These are phyloP conservation scores for Starmerella roubikii DNA, from an alignment of 805 yeast genomes.

Conservation along the genomic window DNA sequence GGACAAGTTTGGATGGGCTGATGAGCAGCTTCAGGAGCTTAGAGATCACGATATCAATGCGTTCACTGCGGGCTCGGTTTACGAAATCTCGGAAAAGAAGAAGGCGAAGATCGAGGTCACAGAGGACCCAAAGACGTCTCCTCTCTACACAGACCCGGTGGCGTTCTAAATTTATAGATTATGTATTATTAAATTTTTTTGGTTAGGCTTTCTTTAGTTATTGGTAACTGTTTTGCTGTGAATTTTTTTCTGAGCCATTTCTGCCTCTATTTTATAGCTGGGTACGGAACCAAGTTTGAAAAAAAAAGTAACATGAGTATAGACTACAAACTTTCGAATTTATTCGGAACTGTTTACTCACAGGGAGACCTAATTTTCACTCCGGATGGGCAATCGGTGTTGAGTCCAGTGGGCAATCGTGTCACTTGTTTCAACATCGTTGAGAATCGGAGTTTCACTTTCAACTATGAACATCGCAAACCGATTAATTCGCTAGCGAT, in stretches of 20 bases:
- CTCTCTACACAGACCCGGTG: slow-evolving; percentile 15
- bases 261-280: neutral
- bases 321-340: slow-evolving; percentile 53
- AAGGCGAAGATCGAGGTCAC: slow-evolving; percentile 16
- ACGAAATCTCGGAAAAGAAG: slow-evolving; percentile 28
- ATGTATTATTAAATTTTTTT: too few species aligned
- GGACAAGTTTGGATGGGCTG: slow-evolving; percentile 75
- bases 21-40: slow-evolving; percentile 42
- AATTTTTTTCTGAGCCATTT: neutral
- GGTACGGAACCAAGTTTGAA: neutral
- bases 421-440: slow-evolving; percentile 78
- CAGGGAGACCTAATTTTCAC: slow-evolving; percentile 84
- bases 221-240: neutral
- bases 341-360: slow-evolving; percentile 86
- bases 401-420: slow-evolving; percentile 91
- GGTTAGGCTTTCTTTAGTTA: too few species aligned
- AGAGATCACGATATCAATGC: slow-evolving; percentile 40
- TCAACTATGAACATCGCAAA: slow-evolving; percentile 83
- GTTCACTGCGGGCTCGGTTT: slow-evolving; percentile 53
- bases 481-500: slow-evolving; percentile 67
- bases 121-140: slow-evolving; percentile 14
- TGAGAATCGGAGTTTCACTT: slow-evolving; percentile 74
- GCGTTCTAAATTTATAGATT: neutral
- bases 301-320: slow-evolving; percentile 15
- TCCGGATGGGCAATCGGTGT: slow-evolving; percentile 66